phyloP scores from a whole-genome alignment of 495 filamentous ascomycete genomes.

The Trichocladium uniseriatum region DNA sequence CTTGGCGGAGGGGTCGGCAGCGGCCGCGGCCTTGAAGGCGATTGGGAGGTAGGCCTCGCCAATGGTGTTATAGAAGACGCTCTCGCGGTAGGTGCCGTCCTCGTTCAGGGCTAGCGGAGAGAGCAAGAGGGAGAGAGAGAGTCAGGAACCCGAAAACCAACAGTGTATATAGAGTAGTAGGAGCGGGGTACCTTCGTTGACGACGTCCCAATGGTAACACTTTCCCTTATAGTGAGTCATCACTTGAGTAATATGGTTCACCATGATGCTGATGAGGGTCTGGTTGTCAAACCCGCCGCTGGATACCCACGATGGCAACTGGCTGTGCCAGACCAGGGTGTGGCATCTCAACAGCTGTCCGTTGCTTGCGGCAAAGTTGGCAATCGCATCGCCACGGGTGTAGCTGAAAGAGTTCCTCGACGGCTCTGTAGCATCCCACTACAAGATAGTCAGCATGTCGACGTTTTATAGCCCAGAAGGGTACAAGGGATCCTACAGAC shows the following conservation, averaged over 20 bases:
- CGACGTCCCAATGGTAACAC: slow-evolving; percentile 40
- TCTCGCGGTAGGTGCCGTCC: slow-evolving; percentile 40
- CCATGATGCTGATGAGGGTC: too few species aligned
- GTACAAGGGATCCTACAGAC: too few species aligned
- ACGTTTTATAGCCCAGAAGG: too few species aligned
- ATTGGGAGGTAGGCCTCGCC: slow-evolving; percentile 48
- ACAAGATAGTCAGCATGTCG: too few species aligned
- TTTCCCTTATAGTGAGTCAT: slow-evolving; percentile 42
- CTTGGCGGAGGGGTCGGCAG: slow-evolving; percentile 48
- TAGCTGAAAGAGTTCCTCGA: too few species aligned
- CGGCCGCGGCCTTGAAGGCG: slow-evolving; percentile 44
- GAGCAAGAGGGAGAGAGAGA: too few species aligned
- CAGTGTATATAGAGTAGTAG: too few species aligned
- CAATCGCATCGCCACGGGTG: slow-evolving; percentile 39
- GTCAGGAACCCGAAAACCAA: too few species aligned
- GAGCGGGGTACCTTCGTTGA: slow-evolving; percentile 48
- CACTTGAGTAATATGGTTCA: too few species aligned
- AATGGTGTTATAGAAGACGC: slow-evolving; percentile 45
- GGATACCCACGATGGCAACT: slow-evolving; percentile 45
- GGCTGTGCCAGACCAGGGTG: slow-evolving; percentile 49
- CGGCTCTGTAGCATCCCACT: too few species aligned
- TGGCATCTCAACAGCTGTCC: slow-evolving; percentile 46
- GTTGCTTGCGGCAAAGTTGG: slow-evolving; percentile 36
- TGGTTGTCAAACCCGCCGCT: slow-evolving; percentile 39
- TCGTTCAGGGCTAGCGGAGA: too few species aligned